Percentiles rank a stretch among this genome's conserved stretches.
phyloP scores from a whole-genome alignment of 768 basidiomycete genomes.

The Boletus barrowsii region DNA sequence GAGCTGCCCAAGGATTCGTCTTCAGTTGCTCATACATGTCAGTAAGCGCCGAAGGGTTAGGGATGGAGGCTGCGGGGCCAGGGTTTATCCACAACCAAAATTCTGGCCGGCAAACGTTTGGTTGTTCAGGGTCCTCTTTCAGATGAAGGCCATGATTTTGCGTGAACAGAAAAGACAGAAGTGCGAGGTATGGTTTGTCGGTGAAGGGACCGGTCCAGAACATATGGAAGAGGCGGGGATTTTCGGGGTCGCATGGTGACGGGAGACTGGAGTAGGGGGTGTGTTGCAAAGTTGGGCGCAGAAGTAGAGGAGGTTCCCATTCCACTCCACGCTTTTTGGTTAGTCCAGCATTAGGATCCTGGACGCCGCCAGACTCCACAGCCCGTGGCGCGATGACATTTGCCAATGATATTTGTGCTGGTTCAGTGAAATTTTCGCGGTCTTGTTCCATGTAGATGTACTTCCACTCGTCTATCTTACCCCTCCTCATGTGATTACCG shows the following conservation, averaged over 20 bases:
- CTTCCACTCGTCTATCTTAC: slow-evolving; percentile 78
- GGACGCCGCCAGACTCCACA: slow-evolving; percentile 26
- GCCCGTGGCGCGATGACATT: slow-evolving; percentile 33
- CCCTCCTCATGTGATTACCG: slow-evolving; percentile 68
- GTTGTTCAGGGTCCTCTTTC: slow-evolving; percentile 40
- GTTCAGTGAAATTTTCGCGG: slow-evolving; percentile 38
- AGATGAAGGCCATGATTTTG: slow-evolving; percentile 88
- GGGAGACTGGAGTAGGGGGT: slow-evolving; percentile 55
- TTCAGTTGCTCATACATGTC: slow-evolving; percentile 85
- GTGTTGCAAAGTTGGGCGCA: slow-evolving; percentile 52
- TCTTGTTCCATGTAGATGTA: slow-evolving; percentile 79
- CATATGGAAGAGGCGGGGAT: slow-evolving; percentile 93
- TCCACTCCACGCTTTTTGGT: slow-evolving; percentile 57
- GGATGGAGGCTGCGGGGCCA: slow-evolving; percentile 88
- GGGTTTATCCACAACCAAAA: slow-evolving; percentile 99
- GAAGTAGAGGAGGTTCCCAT: slow-evolving; percentile 52
- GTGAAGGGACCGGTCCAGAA: slow-evolving; percentile 99
- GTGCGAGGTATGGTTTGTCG: slow-evolving; percentile 95
- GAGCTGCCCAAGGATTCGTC: slow-evolving; percentile 89
- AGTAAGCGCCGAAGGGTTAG: slow-evolving; percentile 73
- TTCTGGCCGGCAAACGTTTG: slow-evolving; percentile 71
- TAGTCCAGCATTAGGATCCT: slow-evolving; percentile 54
- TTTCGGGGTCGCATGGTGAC: slow-evolving; percentile 75
- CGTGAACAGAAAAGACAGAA: slow-evolving; percentile 93
- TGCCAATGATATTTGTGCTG: slow-evolving; percentile 29